phyloP scores from a whole-genome alignment of 176 grass and related monocot species.

The Oryza australiensis region DNA sequence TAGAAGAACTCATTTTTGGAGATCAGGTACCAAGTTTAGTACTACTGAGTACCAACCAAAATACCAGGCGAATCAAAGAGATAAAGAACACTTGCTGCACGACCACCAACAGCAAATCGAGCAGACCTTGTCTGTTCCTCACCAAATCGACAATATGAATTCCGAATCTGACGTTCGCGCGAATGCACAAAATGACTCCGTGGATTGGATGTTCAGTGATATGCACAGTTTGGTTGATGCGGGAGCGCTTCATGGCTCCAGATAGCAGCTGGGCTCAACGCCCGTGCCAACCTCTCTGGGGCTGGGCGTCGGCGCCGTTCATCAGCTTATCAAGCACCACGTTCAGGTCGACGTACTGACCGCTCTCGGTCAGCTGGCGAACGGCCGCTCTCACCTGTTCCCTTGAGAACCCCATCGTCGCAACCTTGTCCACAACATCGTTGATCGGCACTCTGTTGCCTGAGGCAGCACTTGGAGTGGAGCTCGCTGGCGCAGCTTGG shows the following conservation, averaged over 20 bases:
- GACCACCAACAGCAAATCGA: not conserved
- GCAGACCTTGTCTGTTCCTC: not conserved
- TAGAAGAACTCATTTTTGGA: not conserved
- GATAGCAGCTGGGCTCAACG: conserved; percentile 31
- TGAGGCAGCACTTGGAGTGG: conserved; percentile 36
- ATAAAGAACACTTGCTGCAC: not conserved
- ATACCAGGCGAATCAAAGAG: conserved; percentile 5
- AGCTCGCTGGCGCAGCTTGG: conserved; percentile 50
- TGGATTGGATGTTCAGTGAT: not conserved
- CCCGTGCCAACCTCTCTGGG: conserved; percentile 70
- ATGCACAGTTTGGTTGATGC: conserved; percentile 35
- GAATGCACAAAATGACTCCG: conserved; percentile 24
- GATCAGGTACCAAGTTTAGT: not conserved
- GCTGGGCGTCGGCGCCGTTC: conserved; percentile 68
- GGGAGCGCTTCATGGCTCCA: not conserved
- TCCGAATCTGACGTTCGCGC: not conserved
- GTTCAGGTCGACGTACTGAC: conserved; percentile 91
- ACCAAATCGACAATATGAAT: conserved; percentile 12
- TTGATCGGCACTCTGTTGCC: conserved; percentile 55
- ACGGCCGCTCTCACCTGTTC: conserved; percentile 86
- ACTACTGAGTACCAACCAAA: not conserved
- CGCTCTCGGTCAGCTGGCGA: conserved; percentile 76
- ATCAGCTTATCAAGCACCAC: conserved; percentile 93
- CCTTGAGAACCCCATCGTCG: conserved; percentile 93
- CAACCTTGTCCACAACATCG: conserved; percentile 89